Base-by-base conservation (phyloP, 495 filamentous ascomycete genomes). In the Penicillium desertorum region DNA sequence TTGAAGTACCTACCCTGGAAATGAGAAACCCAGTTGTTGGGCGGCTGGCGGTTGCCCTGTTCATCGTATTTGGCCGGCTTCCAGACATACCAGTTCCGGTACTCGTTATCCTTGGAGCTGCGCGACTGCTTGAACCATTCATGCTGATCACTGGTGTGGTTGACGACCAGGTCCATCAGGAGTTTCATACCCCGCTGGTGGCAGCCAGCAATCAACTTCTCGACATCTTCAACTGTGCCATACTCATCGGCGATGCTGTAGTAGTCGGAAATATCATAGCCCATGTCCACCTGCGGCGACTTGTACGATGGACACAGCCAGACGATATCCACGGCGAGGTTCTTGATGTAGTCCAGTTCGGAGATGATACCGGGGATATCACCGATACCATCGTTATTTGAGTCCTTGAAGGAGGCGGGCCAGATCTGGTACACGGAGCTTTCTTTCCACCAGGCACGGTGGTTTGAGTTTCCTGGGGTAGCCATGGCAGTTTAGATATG, bases 121-220 rank as follows among this genome's bases (percentile, higher is more conserved):
- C 83, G 75, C 7, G 86, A 87, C 51, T 89, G 79, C 60, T 82
- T 74, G 70, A 92, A 92, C 88, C 89, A 91, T 29, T 79, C 78
- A 61, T 90, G 86, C 71, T 90, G 79, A 56, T 89, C 83, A n/a
- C 81, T 86, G n/a, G 86, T 90, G 68, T 91, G 89, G 61, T 92
- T 91, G 37, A 90, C 81, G 0, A 91, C 88, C 22, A 91, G 69
- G 66, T 91, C 88, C 67, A 91, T 81, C 14, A 91, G 75, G 27
- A 91, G 65, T 63, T 83, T 88, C 85, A 91, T 88, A 4, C 77
- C 85, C 11, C 85, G 74, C 10, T 70, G 52, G 54, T 83, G 76
- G 12, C 80, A 72, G 12, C 76, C 84, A 32, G 79, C 36, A 34
- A 88, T 82, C 16, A 91, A 70, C 19, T 69, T 67, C n/a, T 89